These are phyloP conservation scores for Orychophragmus violaceus DNA, from an alignment of 345 rosid species.

Conservation along the genomic window DNA sequence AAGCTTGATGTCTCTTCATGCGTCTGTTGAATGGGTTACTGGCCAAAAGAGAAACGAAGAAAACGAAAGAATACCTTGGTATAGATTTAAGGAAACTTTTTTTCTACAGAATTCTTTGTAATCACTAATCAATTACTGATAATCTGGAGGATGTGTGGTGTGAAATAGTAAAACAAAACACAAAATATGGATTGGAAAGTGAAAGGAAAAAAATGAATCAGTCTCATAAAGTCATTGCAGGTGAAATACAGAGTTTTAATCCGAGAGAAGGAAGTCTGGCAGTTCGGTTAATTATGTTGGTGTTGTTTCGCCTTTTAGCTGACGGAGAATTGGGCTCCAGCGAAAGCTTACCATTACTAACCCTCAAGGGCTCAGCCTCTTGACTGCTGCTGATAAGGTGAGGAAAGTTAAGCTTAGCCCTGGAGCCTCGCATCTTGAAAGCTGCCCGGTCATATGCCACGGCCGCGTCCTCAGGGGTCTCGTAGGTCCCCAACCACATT, in stretches of 20 bases:
- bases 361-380: background rate
- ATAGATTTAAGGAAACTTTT: background rate
- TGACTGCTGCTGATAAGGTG: constrained; percentile 22
- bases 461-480: constrained; percentile 36
- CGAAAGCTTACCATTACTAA: constrained; percentile 21
- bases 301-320: constrained; percentile 13
- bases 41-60: background rate
- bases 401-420: constrained; percentile 36
- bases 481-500: constrained; percentile 45
- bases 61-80: too few relatives aligned
- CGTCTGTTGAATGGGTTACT: background rate
- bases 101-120: background rate
- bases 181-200: background rate
- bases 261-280: constrained; percentile 20
- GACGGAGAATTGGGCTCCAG: background rate
- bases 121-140: background rate
- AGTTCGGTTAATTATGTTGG: constrained; percentile 14
- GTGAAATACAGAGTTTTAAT: background rate
- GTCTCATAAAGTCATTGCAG: background rate
- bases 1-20: background rate
- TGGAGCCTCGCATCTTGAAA: constrained; percentile 30
- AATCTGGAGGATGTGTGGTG: background rate
- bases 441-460: constrained; percentile 30
- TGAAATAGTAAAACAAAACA: background rate
- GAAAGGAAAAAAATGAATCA: background rate